Evolutionary conservation across 108 stramenopile species (phyloP), one percentile per base, ranked within the genome.

Genomic region (Stephanodiscus triporus): DNA sequence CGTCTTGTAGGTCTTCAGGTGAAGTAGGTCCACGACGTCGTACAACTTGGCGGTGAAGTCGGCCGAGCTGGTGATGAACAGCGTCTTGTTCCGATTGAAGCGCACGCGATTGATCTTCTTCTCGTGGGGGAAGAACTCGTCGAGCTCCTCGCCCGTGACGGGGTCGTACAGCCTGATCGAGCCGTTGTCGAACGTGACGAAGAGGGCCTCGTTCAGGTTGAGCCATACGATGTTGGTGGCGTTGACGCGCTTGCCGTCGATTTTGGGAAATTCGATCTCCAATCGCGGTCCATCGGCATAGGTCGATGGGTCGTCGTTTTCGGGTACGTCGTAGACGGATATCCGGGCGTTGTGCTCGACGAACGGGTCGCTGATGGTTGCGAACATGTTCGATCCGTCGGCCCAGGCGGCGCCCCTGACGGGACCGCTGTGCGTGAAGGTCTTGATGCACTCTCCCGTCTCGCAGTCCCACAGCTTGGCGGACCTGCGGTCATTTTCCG

Each of bases 361-460:
- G 76, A 99, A 99, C 27, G 96, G 97, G 76, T 99, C 98, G 17
- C 87, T 89, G 50, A 97, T 97, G 77, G 97, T 95, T 53, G 95
- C 97, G 87, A 99, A 96, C 69, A 83, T 77, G 48, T 97, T 78
- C 49, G 88, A 87, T 24, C 97, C 97, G 76, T 99, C 99, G 10
- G 97, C 94, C 92, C 96, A 98, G 0, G 88, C 78, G 14, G 92
- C 92, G 22, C 92, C 92, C 20, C 96, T 90, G 26, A 96, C 97
- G 53, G 97, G 97, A 38, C 97, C 98, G 48, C 84, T 84, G 85
- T 99, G 97, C 9, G 61, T 36, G 84, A 95, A 98, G 62, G 88
- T 84, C 47, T 84, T 59, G 34, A 97, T 66, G 51, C 94, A 89
- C 78, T 93, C 90, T 16, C 98, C 98, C 0, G 94, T 97, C 83